Evolutionary conservation across 176 grass and related monocot species (phyloP), one percentile per base, ranked within the genome.

Genomic region (Alloteropsis semialata): DNA sequence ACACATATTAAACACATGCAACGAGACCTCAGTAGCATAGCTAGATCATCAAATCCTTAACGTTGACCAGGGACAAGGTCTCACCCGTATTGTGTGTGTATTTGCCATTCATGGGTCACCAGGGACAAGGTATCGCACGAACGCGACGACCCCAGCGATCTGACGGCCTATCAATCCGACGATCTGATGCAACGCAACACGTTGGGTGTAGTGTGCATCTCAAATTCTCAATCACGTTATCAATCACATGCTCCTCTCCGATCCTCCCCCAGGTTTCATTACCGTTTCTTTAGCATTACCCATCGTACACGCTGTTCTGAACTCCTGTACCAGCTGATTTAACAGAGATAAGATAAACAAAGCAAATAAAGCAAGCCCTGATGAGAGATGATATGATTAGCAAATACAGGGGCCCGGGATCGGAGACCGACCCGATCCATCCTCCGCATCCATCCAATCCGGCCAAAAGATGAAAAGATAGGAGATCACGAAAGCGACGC

Each of bases 401-500:
- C 63, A 19, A 69, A 69, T 61, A 87, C 17, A 49, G 15, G 70
- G 7, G n/a, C n/a, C n/a, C n/a, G n/a, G 14, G 12, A 14, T 7
- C 27, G 21, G 21, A 45, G 27, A 62, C 54, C 22, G n/a, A 13
- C 56, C 56, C 24, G 57, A 28, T 58, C 27, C 58, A 61, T 61
- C 57, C 27, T 59, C 19, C 8, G 3, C 46, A 5, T 49, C 7
- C 29, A 41, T 65, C 61, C n/a, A 41, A 65, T 68, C 69, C 61
- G n/a, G n/a, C n/a, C n/a, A n/a, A n/a, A n/a, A n/a, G n/a, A n/a
- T n/a, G n/a, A 42, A 45, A 74, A 57, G 41, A 72, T 25, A 32
- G 53, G 42, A 69, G 77, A 81, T 70, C 2, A 32, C 63, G 87
- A 85, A 70, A 89, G 12, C 62, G 82, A 89, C 77, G 14, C n/a